These are phyloP conservation scores for Datura wrightii DNA, from an alignment of 257 asterid genomes.

Conservation along the genomic window DNA sequence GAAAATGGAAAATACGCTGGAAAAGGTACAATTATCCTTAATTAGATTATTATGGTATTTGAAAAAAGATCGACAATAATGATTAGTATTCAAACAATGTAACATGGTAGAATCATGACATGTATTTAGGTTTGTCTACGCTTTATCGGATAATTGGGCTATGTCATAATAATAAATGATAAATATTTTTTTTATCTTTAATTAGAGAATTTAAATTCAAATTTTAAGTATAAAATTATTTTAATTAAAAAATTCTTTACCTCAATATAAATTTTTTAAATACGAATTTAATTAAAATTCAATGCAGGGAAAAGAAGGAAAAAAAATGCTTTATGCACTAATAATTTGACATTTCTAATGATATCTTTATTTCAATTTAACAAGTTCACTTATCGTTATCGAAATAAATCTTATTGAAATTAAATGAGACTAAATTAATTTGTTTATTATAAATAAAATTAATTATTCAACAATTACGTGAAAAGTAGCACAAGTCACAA, in stretches of 20 bases:
- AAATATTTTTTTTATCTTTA: neutral
- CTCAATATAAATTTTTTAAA: neutral
- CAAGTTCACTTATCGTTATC: too few relatives aligned
- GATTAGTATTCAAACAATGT: slow-evolving; percentile 25
- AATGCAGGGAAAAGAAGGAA: neutral
- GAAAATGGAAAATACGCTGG: neutral
- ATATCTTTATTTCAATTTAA: neutral
- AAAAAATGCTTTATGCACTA: neutral
- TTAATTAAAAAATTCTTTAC: fast-evolving
- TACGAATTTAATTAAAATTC: neutral
- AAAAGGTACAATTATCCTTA: neutral
- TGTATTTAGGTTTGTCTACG: neutral
- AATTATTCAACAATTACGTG: too few relatives aligned
- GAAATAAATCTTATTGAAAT: too few relatives aligned
- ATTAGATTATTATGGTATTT: slow-evolving; percentile 18
- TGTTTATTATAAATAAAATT: too few relatives aligned
- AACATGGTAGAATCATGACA: neutral
- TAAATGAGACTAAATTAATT: too few relatives aligned
- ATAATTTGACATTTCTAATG: neutral
- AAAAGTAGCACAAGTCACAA: too few relatives aligned
- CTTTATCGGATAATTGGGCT: neutral
- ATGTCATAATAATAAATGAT: neutral
- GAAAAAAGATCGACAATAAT: slow-evolving; percentile 1
- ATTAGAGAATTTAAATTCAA: neutral
- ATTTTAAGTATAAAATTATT: neutral